Conservation (phyloP, 495 filamentous ascomycete species). For the Neurospora sp. region DNA sequence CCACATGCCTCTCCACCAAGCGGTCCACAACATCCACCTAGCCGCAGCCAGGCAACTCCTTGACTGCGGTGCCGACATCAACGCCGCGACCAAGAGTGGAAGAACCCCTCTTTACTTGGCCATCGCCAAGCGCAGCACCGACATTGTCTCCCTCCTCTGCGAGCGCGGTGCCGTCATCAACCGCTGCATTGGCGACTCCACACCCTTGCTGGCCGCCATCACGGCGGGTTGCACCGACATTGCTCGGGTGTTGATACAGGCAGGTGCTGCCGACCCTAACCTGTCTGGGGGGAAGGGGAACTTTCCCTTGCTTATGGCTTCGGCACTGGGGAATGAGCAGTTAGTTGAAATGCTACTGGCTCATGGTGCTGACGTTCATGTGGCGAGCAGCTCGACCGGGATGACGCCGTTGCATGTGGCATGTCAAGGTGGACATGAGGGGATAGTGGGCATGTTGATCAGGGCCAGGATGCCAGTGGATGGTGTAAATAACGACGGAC, state of each 20-base stretch:
- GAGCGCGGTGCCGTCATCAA: conserved; percentile 17
- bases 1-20: conserved; percentile 15
- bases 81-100: conserved; percentile 9
- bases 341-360: conserved; percentile 14
- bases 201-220: conserved; percentile 18
- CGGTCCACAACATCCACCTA: conserved; percentile 10
- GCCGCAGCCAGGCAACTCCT: conserved; percentile 12
- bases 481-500: conserved; percentile 10
- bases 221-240: conserved; percentile 14
- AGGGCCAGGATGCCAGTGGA: conserved; percentile 9
- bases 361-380: conserved; percentile 11
- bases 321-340: conserved; percentile 8
- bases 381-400: conserved; percentile 7
- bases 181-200: conserved; percentile 12
- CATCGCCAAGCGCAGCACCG: conserved; percentile 11
- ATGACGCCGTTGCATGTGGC: conserved; percentile 13
- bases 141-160: conserved; percentile 16
- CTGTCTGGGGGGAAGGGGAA: conserved; percentile 2
- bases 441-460: conserved; percentile 10
- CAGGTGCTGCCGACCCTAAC: conserved; percentile 15
- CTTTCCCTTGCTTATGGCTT: conserved; percentile 12
- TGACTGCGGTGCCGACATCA: conserved; percentile 19
- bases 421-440: conserved; percentile 6
- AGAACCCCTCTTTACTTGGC: conserved; percentile 16
- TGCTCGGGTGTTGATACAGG: conserved; percentile 12